A percentile compares a stretch with the other conserved stretches of the same genome.
Evolutionary conservation across 1,284 basidiomycete genomes (phyloP).

Genomic region (Apiotrichum mycotoxinovorans): DNA sequence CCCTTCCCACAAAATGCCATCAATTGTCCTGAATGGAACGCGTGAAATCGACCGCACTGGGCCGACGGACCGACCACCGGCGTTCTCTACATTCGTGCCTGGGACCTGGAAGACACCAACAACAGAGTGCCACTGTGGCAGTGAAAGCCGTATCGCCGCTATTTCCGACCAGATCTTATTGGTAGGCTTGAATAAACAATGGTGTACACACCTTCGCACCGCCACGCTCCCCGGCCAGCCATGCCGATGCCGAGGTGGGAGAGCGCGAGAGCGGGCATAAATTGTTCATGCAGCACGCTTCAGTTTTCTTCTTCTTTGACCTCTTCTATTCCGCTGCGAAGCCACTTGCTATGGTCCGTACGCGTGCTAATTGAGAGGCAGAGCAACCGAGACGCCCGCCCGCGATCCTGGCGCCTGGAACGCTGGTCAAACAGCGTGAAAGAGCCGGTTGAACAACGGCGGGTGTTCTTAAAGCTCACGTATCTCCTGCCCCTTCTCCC

Average conservation of each 20-base stretch:
- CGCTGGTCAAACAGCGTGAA: slow-evolving; percentile 3
- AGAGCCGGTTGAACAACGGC: slow-evolving; percentile 10
- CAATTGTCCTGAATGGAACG: too few relatives aligned
- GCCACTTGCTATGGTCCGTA: neutral
- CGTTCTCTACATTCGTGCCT: neutral
- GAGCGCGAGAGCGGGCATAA: neutral
- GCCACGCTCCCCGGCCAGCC: neutral
- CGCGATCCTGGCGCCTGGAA: slow-evolving; percentile 6
- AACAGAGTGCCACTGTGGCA: neutral
- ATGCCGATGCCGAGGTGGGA: neutral
- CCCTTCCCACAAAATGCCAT: too few relatives aligned
- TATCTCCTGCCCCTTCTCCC: slow-evolving; percentile 46
- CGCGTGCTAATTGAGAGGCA: slow-evolving; percentile 16
- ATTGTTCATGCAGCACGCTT: neutral
- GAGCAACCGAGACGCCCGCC: slow-evolving; percentile 1
- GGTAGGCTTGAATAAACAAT: too few relatives aligned
- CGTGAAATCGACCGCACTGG: too few relatives aligned
- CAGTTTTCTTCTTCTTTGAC: neutral
- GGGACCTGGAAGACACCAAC: neutral
- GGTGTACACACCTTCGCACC: neutral
- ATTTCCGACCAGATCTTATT: too few relatives aligned
- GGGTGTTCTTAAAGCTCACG: slow-evolving; percentile 35
- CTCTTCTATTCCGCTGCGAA: slow-evolving; percentile 16
- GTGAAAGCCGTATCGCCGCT: neutral
- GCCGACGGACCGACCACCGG: neutral